Evolutionary conservation across 345 rosid species (phyloP).

Genomic region (Pseudoturritis turrita): DNA sequence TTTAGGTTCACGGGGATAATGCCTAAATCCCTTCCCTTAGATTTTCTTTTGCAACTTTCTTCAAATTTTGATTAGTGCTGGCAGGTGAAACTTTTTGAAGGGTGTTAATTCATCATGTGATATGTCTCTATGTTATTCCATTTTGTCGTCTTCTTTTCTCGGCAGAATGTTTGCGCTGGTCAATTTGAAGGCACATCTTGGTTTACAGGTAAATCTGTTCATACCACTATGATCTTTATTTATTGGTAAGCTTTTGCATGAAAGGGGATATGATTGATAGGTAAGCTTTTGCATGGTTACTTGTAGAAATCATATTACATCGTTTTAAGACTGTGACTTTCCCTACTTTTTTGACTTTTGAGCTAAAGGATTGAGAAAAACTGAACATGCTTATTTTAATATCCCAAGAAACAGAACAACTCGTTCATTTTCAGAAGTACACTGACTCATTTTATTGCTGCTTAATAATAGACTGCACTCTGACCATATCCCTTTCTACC

Average conservation of each 20-base stretch:
- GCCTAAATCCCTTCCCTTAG: not conserved
- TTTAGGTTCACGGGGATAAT: not conserved
- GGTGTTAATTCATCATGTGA: not conserved
- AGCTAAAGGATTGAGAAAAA: not conserved
- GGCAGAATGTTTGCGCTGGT: not conserved
- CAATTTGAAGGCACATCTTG: conserved; percentile 2
- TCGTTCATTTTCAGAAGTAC: conserved; percentile 22
- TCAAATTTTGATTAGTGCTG: not conserved
- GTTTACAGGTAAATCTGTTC: not conserved
- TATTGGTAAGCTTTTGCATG: not conserved
- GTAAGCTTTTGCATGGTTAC: conserved; percentile 9
- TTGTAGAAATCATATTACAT: not conserved
- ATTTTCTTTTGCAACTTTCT: not conserved
- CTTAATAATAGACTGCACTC: conserved; percentile 6
- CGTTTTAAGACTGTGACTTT: not conserved
- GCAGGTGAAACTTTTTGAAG: conserved; percentile 2
- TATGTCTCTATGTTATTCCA: not conserved
- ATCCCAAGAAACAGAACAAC: conserved; percentile 14
- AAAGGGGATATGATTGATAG: not conserved
- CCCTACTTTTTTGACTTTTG: not conserved
- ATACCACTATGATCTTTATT: not conserved
- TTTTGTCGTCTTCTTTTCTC: not conserved
- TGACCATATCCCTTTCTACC: conserved; percentile 1
- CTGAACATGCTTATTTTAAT: not conserved
- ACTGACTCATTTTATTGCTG: conserved; percentile 24